Percentiles rank a stretch among this genome's conserved stretches.
phyloP scores from a whole-genome alignment of 306 rosid species.

The Coriaria nepalensis region DNA sequence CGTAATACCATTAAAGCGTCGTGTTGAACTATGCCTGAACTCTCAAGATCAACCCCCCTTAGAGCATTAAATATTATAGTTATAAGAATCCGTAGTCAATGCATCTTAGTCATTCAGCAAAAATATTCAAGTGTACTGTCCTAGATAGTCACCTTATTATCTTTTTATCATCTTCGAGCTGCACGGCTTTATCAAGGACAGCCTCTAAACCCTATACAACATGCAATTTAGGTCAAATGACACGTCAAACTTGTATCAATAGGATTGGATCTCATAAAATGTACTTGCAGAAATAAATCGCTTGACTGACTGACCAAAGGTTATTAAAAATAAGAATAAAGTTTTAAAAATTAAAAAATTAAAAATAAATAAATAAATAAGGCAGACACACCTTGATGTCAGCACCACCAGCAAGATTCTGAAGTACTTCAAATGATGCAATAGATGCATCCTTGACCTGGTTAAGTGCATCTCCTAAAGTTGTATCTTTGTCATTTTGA shows the following conservation, averaged over 20 bases:
- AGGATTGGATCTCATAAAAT: neutral
- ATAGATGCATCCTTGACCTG: slow-evolving; percentile 59
- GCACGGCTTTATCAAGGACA: slow-evolving; percentile 96
- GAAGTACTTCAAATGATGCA: slow-evolving; percentile 90
- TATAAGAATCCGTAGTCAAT: slow-evolving; percentile 12
- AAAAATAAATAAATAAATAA: slow-evolving; percentile 8
- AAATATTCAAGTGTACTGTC: slow-evolving; percentile 3
- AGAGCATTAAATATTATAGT: slow-evolving; percentile 21
- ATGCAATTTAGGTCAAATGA: slow-evolving; percentile 14
- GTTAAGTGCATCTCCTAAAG: slow-evolving; percentile 78
- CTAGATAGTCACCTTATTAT: slow-evolving; percentile 25
- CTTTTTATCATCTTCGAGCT: slow-evolving; percentile 89
- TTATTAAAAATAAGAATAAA: too few relatives aligned
- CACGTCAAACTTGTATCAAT: neutral
- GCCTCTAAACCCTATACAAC: slow-evolving; percentile 87
- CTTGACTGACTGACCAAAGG: neutral
- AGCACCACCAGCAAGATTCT: slow-evolving; percentile 92
- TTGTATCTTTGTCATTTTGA: slow-evolving; percentile 55
- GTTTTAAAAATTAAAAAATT: slow-evolving; percentile 1
- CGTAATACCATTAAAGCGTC: slow-evolving; percentile 94
- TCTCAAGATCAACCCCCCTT: slow-evolving; percentile 96
- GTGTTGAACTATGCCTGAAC: slow-evolving; percentile 74
- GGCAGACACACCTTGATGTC: slow-evolving; percentile 72
- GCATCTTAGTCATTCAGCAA: too few relatives aligned
- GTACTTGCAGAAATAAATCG: slow-evolving; percentile 1